A percentile compares a stretch with the other conserved stretches of the same genome.
Conservation (phyloP, 305 asterid genomes). For the Solanum aculeatissimum region DNA sequence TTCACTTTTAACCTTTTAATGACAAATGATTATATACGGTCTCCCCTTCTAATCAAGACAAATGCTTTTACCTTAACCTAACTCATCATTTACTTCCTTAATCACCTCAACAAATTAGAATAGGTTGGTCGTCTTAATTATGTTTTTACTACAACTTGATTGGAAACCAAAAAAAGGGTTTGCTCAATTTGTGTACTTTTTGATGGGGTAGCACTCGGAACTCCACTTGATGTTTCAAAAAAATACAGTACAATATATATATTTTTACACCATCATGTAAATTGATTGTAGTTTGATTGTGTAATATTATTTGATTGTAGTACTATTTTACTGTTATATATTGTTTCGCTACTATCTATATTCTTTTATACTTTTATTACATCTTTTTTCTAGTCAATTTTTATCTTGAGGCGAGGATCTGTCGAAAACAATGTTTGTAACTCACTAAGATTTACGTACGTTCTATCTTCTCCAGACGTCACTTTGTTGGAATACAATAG, state of each 20-base stretch:
- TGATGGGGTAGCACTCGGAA: not conserved
- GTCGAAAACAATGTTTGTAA: accelerated
- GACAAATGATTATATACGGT: not conserved
- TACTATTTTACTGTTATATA: not conserved
- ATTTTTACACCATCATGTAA: not conserved
- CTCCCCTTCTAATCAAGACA: not conserved
- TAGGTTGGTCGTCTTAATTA: not conserved
- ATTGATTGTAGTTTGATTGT: not conserved
- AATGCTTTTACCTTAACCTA: not conserved
- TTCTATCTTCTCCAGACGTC: not conserved
- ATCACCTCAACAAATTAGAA: not conserved
- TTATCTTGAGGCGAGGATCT: accelerated
- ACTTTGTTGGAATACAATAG: not conserved
- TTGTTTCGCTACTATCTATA: not conserved
- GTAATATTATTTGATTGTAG: not conserved
- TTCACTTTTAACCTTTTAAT: not conserved
- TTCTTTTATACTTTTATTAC: not conserved
- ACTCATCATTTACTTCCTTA: not conserved
- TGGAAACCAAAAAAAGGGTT: not conserved
- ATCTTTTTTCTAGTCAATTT: not conserved
- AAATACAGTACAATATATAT: not conserved
- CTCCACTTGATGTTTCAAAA: not conserved
- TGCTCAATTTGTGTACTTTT: not conserved
- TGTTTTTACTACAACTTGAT: not conserved
- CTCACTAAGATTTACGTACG: not conserved